Percentiles rank a stretch among this genome's conserved stretches.
Conservation (phyloP, 768 basidiomycete species). For the Naganishia antarctica region DNA sequence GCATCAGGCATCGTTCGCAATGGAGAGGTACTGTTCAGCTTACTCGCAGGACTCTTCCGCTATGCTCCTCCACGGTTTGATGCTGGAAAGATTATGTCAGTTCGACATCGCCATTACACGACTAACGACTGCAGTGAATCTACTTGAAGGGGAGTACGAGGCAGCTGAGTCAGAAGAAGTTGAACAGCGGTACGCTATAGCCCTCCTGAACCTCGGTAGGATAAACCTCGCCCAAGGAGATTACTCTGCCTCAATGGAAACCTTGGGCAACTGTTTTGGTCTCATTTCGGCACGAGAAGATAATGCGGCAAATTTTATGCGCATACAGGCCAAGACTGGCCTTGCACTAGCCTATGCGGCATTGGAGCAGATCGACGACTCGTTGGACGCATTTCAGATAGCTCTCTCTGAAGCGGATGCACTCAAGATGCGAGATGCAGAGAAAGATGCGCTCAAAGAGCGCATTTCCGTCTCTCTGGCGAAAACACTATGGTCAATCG, state of each 20-base stretch:
- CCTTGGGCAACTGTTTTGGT: constrained; percentile 68
- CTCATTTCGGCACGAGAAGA: constrained; percentile 57
- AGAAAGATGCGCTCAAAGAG: constrained; percentile 53
- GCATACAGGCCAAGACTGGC: constrained; percentile 54
- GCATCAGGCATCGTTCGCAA: constrained; percentile 71
- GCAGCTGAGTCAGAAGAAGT: constrained; percentile 71
- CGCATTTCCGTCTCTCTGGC: constrained; percentile 75
- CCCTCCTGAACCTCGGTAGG: constrained; percentile 75
- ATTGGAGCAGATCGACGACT: constrained; percentile 59
- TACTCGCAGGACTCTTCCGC: constrained; percentile 67
- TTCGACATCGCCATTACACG: constrained; percentile 59
- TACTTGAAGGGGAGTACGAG: constrained; percentile 85
- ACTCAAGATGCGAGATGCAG: constrained; percentile 20
- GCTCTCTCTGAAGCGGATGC: constrained; percentile 56
- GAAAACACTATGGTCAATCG: constrained; percentile 76
- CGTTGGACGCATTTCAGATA: constrained; percentile 64
- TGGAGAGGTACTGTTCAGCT: constrained; percentile 68
- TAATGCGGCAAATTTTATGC: constrained; percentile 46
- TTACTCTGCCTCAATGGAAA: constrained; percentile 61
- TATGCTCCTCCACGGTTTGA: constrained; percentile 73
- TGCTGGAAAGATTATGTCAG: constrained; percentile 79
- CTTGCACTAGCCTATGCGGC: constrained; percentile 68
- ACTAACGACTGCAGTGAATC: constrained; percentile 60
- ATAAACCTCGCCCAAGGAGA: constrained; percentile 62
- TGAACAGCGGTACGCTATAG: constrained; percentile 73